These are phyloP conservation scores for Mollisia scopiformis DNA, from an alignment of 2,329 filamentous ascomycete genomes.

Conservation along the genomic window DNA sequence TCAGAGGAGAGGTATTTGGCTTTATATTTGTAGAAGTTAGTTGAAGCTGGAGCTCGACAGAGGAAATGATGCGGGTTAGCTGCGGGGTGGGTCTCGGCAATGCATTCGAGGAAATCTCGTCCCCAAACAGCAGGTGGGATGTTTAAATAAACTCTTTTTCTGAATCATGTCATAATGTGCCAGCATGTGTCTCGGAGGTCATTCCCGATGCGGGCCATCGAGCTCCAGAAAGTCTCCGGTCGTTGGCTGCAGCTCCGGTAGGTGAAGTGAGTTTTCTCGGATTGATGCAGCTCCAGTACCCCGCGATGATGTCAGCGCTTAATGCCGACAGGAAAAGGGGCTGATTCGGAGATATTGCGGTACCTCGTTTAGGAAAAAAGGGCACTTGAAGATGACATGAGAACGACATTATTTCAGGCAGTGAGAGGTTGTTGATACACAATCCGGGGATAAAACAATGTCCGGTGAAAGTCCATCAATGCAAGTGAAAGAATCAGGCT, in stretches of 20 bases:
- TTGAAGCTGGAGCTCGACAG: background rate
- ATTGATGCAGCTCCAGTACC: background rate
- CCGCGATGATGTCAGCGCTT: conserved; percentile 15
- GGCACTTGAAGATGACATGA: background rate
- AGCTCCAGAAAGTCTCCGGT: background rate
- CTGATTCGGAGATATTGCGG: background rate
- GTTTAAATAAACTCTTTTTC: background rate
- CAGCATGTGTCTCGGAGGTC: background rate
- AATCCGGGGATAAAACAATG: too few species aligned
- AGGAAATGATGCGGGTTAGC: background rate
- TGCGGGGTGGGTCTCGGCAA: background rate
- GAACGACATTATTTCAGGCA: too few species aligned
- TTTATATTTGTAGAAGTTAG: background rate
- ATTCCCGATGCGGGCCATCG: background rate
- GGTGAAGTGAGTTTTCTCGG: background rate
- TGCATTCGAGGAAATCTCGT: background rate
- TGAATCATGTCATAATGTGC: background rate
- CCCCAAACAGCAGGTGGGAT: background rate
- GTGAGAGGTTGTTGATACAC: too few species aligned
- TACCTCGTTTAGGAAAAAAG: background rate
- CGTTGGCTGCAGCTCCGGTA: background rate
- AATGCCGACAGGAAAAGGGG: background rate
- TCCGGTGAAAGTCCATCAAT: too few species aligned
- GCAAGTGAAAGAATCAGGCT: too few species aligned
- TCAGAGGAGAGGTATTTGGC: too few species aligned